Percentiles rank a stretch among this genome's conserved stretches.
These are phyloP conservation scores for Daldinia bambusicola DNA, from an alignment of 495 filamentous ascomycete species.

Conservation along the genomic window DNA sequence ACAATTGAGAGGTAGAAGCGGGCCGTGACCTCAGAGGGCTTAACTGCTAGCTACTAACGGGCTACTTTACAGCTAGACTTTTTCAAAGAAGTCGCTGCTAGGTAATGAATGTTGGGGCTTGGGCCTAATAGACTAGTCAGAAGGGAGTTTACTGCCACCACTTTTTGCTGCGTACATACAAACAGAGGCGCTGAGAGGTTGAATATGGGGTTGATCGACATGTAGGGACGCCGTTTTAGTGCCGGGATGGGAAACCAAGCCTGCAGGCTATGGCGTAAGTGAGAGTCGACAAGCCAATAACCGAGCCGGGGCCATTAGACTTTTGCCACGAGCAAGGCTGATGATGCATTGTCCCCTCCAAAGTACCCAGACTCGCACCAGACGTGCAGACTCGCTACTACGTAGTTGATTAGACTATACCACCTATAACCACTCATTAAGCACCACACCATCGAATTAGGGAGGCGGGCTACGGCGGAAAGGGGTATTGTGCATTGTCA, in stretches of 20 bases:
- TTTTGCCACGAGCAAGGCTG: slow-evolving; percentile 45
- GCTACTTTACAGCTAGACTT: slow-evolving; percentile 18
- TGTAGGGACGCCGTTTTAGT: slow-evolving; percentile 48
- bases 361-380: slow-evolving; percentile 14
- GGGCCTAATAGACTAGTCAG: slow-evolving; percentile 33
- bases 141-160: slow-evolving; percentile 9
- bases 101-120: slow-evolving; percentile 30
- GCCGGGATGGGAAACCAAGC: slow-evolving; percentile 45
- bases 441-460: slow-evolving; percentile 34
- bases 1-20: slow-evolving; percentile 24
- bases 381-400: slow-evolving; percentile 35
- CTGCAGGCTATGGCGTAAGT: slow-evolving; percentile 51
- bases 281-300: slow-evolving; percentile 42
- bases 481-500: slow-evolving; percentile 20
- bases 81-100: slow-evolving; percentile 28
- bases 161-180: slow-evolving; percentile 37
- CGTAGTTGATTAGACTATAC: slow-evolving; percentile 32
- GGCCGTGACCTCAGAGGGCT: slow-evolving; percentile 27
- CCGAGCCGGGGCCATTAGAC: slow-evolving; percentile 35
- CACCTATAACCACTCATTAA: slow-evolving; percentile 1
- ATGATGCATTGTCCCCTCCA: slow-evolving; percentile 43
- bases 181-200: slow-evolving; percentile 24
- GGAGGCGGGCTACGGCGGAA: slow-evolving; percentile 19
- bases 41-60: background rate
- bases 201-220: slow-evolving; percentile 50